A percentile compares a stretch with the other conserved stretches of the same genome.
Evolutionary conservation across 2,329 filamentous ascomycete genomes (phyloP).

Genomic region (Monascus ruber): DNA sequence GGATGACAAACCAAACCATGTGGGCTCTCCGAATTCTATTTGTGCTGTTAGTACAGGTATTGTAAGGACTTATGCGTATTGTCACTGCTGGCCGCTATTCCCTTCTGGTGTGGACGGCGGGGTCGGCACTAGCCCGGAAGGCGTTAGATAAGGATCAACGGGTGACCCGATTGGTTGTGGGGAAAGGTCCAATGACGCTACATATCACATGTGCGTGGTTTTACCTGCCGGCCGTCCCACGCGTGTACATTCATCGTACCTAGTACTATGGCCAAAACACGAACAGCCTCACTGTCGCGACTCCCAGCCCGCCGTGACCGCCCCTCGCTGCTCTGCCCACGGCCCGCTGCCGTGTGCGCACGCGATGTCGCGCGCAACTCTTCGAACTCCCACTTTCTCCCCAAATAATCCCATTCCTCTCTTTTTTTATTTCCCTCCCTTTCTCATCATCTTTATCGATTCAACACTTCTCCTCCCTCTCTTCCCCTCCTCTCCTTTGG

Average conservation of each 20-base stretch:
- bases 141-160: no score
- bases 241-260: background rate
- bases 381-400: constrained; percentile 10
- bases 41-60: background rate
- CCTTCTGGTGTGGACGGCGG: no score
- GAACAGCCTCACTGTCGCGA: constrained; percentile 13
- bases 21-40: background rate
- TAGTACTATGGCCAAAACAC: background rate
- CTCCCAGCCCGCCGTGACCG: constrained; percentile 12
- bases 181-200: no score
- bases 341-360: constrained; percentile 8
- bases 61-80: background rate
- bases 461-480: constrained; percentile 6
- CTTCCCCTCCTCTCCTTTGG: constrained; percentile 4
- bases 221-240: no score
- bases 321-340: constrained; percentile 9
- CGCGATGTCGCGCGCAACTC: constrained; percentile 4
- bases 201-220: no score
- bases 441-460: constrained; percentile 7
- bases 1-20: background rate
- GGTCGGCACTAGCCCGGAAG: no score
- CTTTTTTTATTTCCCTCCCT: constrained; percentile 10
- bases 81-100: no score
- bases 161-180: no score
- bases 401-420: constrained; percentile 6